A percentile compares a stretch with the other conserved stretches of the same genome.
Evolutionary conservation across 768 basidiomycete species (phyloP).

Genomic region (Lepiota venenata): DNA sequence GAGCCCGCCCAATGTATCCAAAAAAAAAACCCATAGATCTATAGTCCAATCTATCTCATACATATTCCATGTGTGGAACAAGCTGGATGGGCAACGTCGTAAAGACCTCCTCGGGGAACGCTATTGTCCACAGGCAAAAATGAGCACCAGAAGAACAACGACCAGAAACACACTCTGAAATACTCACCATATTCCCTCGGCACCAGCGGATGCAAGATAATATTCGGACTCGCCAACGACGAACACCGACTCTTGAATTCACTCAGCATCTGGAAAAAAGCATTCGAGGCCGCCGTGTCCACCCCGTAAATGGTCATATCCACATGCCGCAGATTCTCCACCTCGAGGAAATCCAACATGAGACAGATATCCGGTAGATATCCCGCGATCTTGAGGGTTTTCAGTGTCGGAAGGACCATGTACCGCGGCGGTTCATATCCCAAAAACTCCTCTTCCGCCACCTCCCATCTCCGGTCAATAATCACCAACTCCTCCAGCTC

Average conservation of each 20-base stretch:
- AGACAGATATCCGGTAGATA: conserved; percentile 4
- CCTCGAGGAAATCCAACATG: neutral
- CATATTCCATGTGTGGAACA: too few relatives aligned
- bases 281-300: neutral
- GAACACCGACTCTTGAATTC: neutral
- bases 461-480: neutral
- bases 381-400: neutral
- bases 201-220: neutral
- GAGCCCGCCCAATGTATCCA: too few relatives aligned
- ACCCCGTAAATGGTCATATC: neutral
- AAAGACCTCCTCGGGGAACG: neutral
- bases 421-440: neutral
- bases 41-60: too few relatives aligned
- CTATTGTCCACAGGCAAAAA: neutral
- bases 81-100: too few relatives aligned
- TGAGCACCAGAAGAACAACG: neutral
- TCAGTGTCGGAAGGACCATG: neutral
- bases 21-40: too few relatives aligned
- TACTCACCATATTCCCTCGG: neutral
- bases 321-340: neutral
- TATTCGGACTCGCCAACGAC: neutral
- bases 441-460: neutral
- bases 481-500: conserved; percentile 3
- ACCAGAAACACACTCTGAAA: too few relatives aligned
- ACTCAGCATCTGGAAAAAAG: neutral